These are phyloP conservation scores for Neophaeococcomyces mojaviensis DNA, from an alignment of 2,329 filamentous ascomycete genomes.

Conservation along the genomic window DNA sequence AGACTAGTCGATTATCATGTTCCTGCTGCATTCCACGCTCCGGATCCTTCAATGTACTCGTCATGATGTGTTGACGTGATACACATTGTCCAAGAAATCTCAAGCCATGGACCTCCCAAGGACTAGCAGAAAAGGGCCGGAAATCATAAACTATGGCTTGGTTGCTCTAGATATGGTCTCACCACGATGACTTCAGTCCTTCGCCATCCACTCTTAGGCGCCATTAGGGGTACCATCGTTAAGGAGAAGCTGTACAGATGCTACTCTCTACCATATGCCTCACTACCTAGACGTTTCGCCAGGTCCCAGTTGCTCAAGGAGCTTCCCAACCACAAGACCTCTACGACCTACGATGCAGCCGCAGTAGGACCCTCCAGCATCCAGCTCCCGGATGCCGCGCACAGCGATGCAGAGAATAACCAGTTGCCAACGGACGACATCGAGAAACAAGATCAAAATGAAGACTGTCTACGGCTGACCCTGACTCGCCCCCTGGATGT, in stretches of 20 bases:
- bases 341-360: not conserved
- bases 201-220: not conserved
- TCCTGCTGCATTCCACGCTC: too few relatives aligned
- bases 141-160: too few relatives aligned
- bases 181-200: not conserved
- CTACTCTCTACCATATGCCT: conserved; percentile 2
- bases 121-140: too few relatives aligned
- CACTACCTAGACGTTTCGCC: conserved; percentile 11
- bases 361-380: not conserved
- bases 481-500: conserved; percentile 3
- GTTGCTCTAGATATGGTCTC: too few relatives aligned
- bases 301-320: conserved; percentile 4
- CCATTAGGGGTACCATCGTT: not conserved
- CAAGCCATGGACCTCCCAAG: too few relatives aligned
- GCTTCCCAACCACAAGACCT: not conserved
- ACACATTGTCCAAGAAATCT: too few relatives aligned
- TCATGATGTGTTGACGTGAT: too few relatives aligned
- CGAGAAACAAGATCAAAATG: not conserved
- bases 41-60: too few relatives aligned
- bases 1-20: too few relatives aligned
- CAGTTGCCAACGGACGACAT: not conserved
- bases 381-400: conserved; percentile 66
- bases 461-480: conserved; percentile 9
- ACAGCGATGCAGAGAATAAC: conserved; percentile 71
- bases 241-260: not conserved